Conservation (phyloP, 2,329 filamentous ascomycete genomes). For the Ilyonectria destructans region DNA sequence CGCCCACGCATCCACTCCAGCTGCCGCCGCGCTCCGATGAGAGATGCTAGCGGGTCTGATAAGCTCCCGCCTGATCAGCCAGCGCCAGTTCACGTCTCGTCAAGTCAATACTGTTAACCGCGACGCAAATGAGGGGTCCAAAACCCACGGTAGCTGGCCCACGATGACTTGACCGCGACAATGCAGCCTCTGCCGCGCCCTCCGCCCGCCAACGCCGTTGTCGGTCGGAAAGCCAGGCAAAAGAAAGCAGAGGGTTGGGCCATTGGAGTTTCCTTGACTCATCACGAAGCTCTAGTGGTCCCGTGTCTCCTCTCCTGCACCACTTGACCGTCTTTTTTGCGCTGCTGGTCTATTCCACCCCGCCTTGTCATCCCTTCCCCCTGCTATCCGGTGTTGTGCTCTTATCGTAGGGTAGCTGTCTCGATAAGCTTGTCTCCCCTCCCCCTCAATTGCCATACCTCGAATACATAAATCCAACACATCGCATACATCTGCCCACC, state of each 20-base stretch:
- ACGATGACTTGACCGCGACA: not conserved
- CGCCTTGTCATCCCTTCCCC: not conserved
- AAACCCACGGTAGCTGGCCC: too few species aligned
- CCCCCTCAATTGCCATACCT: conserved; percentile 17
- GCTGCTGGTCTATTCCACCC: not conserved
- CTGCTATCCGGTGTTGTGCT: not conserved
- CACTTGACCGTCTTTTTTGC: conserved; percentile 12
- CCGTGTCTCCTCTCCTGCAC: conserved; percentile 8
- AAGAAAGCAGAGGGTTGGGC: conserved; percentile 25
- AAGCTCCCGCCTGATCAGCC: conserved; percentile 38
- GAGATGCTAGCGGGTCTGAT: conserved; percentile 34
- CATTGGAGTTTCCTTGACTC: conserved; percentile 37
- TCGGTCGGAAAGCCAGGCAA: conserved; percentile 29
- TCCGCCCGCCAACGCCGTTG: conserved; percentile 27
- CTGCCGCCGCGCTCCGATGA: conserved; percentile 29
- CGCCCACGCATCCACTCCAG: conserved; percentile 4
- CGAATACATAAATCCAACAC: conserved; percentile 28
- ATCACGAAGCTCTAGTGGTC: conserved; percentile 20
- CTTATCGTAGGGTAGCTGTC: conserved; percentile 27
- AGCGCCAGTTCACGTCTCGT: conserved; percentile 22
- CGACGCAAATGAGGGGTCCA: not conserved
- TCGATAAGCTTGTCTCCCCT: conserved; percentile 26
- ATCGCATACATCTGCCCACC: conserved; percentile 2
- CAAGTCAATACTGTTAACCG: conserved; percentile 15
- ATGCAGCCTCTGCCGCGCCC: conserved; percentile 21